Conservation (phyloP, 2,329 filamentous ascomycete species). For the Biscogniauxia mediterranea region DNA sequence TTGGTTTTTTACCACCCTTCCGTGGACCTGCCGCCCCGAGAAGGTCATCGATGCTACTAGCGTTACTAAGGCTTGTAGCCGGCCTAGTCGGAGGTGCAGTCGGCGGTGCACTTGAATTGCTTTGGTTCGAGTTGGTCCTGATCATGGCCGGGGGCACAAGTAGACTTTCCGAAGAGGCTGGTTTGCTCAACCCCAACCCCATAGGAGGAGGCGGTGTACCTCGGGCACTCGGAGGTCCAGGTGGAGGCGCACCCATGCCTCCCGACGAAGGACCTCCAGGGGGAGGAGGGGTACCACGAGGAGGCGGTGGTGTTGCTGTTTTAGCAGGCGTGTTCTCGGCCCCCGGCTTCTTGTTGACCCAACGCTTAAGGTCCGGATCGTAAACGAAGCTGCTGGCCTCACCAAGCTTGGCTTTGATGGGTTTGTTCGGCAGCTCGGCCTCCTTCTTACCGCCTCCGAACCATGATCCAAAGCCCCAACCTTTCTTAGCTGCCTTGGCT, state of each 20-base stretch:
- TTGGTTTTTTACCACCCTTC: conserved; percentile 66
- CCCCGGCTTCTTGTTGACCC: conserved; percentile 93
- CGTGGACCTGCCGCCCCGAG: conserved; percentile 71
- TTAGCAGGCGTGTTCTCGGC: conserved; percentile 59
- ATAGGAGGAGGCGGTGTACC: conserved; percentile 24
- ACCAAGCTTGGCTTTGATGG: conserved; percentile 90
- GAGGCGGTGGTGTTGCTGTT: conserved; percentile 75
- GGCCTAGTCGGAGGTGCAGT: conserved; percentile 66
- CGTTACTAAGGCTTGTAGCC: conserved; percentile 79
- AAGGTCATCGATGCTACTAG: conserved; percentile 93
- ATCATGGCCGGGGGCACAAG: conserved; percentile 42
- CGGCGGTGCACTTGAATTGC: conserved; percentile 31
- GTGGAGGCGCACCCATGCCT: conserved; percentile 21
- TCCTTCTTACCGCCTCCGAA: conserved; percentile 68
- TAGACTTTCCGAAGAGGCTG: conserved; percentile 38
- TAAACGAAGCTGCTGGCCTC: conserved; percentile 93
- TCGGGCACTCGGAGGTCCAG: conserved; percentile 20
- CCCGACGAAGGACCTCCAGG: conserved; percentile 43
- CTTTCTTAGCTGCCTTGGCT: conserved; percentile 58
- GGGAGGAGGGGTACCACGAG: conserved; percentile 57
- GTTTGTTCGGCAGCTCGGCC: conserved; percentile 52
- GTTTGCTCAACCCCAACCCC: conserved; percentile 30
- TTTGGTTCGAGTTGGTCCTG: conserved; percentile 48
- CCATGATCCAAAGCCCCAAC: conserved; percentile 85
- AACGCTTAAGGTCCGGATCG: conserved; percentile 93